These are phyloP conservation scores for Aspergillus baeticus DNA, from an alignment of 495 filamentous ascomycete genomes.

Conservation along the genomic window DNA sequence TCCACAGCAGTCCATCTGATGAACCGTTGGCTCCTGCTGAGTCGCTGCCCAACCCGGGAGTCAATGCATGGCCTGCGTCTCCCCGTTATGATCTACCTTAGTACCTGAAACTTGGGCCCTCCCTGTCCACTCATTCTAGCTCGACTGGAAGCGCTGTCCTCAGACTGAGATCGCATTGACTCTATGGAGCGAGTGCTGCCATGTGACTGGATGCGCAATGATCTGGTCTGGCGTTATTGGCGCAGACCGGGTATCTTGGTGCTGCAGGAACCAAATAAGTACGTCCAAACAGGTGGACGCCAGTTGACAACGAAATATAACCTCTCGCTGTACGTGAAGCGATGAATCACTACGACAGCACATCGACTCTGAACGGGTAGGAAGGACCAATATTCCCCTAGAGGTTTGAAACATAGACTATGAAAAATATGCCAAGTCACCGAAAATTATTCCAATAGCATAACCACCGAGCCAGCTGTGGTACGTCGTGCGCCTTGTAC, in stretches of 20 bases:
- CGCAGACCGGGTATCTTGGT: background rate
- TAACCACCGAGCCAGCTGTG: background rate
- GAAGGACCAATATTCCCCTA: background rate
- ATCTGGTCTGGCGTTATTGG: slow-evolving; percentile 5
- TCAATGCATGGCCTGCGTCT: slow-evolving; percentile 9
- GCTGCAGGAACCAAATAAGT: background rate
- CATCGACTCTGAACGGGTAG: background rate
- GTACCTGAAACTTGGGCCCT: slow-evolving; percentile 11
- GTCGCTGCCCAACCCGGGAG: slow-evolving; percentile 6
- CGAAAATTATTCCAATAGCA: background rate
- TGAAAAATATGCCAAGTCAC: background rate
- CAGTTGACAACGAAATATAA: background rate
- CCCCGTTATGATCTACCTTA: slow-evolving; percentile 12
- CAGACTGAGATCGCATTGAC: slow-evolving; percentile 6
- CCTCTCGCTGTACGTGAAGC: background rate
- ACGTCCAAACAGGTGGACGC: background rate
- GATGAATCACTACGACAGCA: slow-evolving; percentile 5
- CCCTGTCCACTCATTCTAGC: background rate
- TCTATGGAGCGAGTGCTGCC: background rate
- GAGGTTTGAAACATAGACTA: background rate
- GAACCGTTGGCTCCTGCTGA: slow-evolving; percentile 1
- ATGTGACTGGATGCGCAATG: slow-evolving; percentile 8
- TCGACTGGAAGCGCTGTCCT: slow-evolving; percentile 6
- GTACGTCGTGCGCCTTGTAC: background rate
- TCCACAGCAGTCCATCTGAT: background rate